Evolutionary conservation across 1,284 basidiomycete genomes (phyloP), one percentile per base, ranked within the genome.

Genomic region (Rhodotorula mucilaginosa): DNA sequence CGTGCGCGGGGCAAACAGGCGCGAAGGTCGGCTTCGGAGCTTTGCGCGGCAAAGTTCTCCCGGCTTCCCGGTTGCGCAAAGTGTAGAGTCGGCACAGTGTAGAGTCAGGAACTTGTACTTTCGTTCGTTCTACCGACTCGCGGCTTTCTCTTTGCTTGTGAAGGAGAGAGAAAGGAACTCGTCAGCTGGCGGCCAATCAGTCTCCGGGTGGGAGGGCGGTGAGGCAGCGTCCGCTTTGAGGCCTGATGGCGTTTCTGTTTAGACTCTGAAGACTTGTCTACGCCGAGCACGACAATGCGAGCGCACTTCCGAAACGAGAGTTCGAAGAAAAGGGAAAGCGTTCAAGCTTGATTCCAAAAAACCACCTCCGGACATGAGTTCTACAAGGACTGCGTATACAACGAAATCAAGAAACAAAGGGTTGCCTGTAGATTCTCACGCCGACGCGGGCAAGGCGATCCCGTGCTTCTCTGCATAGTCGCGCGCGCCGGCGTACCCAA

Each of bases 401-500:
- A 13, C 51, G n/a, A 52, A 52, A n/a, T 26, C 51, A n/a, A n/a
- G 10, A 52, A 2, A 52, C 23, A 23, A 23, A 52, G 21, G 26
- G 1, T n/a, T 13, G 51, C 21, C 19, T 52, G 10, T 23, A 26
- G 1, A 10, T 56, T 5, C 15, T 56, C 54, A 56, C 18, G 54
- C 54, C n/a, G 26, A 29, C n/a, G 16, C 54, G 26, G 54, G 54
- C 23, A 69, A n/a, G 29, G 60, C 63, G 54, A 69, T 61, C 3
- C 52, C 46, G 31, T 73, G 68, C 49, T 71, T 73, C 65, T 71
- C 73, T 65, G 77, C 74, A 78, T 78, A 80, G 47, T 75, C 75
- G 48, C 68, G 63, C 1, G 79, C 79, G 34, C 79, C 79, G 26
- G 68, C 61, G 67, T 80, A 79, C 39, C 71, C 67, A 71, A 76